phyloP scores from a whole-genome alignment of 768 basidiomycete species.

The Boletus edulis region DNA sequence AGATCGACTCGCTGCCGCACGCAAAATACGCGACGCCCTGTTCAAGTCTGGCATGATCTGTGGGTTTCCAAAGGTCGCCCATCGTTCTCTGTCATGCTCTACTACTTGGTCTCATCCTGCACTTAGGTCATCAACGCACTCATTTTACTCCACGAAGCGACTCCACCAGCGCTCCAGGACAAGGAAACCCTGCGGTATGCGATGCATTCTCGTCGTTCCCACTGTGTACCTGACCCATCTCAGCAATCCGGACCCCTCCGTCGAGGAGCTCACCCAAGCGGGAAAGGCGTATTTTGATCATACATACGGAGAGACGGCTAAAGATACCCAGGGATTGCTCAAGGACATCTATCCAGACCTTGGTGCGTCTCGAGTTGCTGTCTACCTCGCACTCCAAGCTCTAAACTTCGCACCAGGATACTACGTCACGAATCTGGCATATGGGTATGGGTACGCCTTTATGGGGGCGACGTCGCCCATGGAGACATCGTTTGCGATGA shows the following conservation, averaged over 20 bases:
- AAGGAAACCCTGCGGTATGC: constrained; percentile 44
- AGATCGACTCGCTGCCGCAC: constrained; percentile 43
- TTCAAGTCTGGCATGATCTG: constrained; percentile 59
- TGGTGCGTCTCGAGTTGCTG: constrained; percentile 39
- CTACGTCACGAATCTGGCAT: constrained; percentile 53
- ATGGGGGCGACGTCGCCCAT: constrained; percentile 44
- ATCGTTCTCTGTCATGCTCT: not conserved
- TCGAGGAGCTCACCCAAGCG: constrained; percentile 40
- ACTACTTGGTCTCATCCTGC: not conserved
- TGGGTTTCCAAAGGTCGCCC: constrained; percentile 55
- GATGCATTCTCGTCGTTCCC: not conserved
- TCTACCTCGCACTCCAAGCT: not conserved
- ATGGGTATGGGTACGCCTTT: constrained; percentile 55
- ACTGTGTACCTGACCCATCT: not conserved
- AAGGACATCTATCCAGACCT: constrained; percentile 58
- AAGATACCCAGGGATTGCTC: constrained; percentile 46
- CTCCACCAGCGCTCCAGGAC: constrained; percentile 52
- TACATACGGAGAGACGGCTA: constrained; percentile 57
- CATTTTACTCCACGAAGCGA: constrained; percentile 46
- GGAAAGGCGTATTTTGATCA: constrained; percentile 46
- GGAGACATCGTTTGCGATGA: constrained; percentile 59
- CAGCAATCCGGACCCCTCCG: constrained; percentile 42
- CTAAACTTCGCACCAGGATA: constrained; percentile 38
- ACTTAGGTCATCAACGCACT: constrained; percentile 52
- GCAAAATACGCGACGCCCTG: constrained; percentile 58